A percentile compares a stretch with the other conserved stretches of the same genome.
Conservation (phyloP, 202 grass and related monocot genomes). For the Panicum hallii region DNA sequence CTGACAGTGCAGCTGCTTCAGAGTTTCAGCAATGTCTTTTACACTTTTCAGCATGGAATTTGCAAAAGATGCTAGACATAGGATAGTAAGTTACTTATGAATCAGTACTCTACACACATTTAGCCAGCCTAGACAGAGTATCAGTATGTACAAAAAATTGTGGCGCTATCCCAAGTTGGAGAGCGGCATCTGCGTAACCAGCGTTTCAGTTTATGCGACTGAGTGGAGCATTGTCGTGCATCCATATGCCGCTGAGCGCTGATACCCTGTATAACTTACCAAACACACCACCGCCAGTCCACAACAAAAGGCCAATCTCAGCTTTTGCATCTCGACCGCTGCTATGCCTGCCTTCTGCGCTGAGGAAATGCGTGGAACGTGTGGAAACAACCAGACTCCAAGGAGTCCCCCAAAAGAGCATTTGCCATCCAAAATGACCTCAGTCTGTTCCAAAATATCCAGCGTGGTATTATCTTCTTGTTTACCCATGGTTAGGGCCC, state of each 20-base stretch:
- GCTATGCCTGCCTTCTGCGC: neutral
- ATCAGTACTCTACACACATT: slow-evolving; percentile 9
- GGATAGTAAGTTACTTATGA: neutral
- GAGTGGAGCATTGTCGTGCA: slow-evolving; percentile 3
- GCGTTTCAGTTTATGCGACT: neutral
- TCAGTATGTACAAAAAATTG: slow-evolving; percentile 37
- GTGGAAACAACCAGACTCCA: neutral
- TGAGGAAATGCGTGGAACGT: neutral
- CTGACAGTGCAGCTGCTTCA: neutral
- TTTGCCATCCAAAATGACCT: slow-evolving; percentile 9
- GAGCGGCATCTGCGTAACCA: neutral
- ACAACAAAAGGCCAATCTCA: slow-evolving; percentile 24
- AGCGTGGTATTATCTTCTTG: neutral
- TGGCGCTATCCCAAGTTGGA: neutral
- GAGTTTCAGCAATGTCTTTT: neutral
- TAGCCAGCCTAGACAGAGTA: neutral
- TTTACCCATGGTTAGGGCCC: slow-evolving; percentile 43
- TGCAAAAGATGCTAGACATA: neutral
- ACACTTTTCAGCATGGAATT: neutral
- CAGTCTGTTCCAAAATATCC: slow-evolving; percentile 3
- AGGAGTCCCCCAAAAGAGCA: slow-evolving; percentile 22
- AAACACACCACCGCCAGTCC: neutral
- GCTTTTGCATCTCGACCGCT: neutral
- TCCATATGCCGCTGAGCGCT: neutral
- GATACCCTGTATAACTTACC: slow-evolving; percentile 2